phyloP scores from a whole-genome alignment of 805 yeast species.

The Ogataea trehaloabstinens region DNA sequence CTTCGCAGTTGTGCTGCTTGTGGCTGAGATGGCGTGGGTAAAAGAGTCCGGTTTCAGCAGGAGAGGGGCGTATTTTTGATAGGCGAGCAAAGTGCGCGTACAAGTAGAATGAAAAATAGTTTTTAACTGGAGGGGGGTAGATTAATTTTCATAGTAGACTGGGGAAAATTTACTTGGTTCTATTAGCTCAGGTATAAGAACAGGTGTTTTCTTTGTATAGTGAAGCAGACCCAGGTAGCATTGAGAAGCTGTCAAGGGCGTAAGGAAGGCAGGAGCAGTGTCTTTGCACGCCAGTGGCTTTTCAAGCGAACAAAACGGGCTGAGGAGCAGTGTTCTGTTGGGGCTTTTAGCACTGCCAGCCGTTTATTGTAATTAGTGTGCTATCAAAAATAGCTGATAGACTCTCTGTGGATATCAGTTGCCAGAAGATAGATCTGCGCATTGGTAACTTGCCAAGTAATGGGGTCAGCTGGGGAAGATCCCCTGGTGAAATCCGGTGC shows the following conservation, averaged over 20 bases:
- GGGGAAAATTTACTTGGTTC: neutral
- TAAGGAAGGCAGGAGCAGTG: neutral
- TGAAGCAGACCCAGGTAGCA: neutral
- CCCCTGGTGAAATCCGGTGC: conserved; percentile 6
- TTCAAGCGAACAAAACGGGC: neutral
- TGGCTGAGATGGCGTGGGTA: neutral
- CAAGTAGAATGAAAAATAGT: neutral
- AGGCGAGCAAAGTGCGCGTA: too few species aligned
- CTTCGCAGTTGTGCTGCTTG: too few species aligned
- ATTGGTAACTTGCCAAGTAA: too few species aligned
- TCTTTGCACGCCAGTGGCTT: neutral
- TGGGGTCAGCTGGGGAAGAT: conserved; percentile 2
- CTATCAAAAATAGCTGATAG: too few species aligned
- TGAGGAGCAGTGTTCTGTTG: neutral
- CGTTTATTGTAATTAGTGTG: too few species aligned
- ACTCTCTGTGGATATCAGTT: too few species aligned
- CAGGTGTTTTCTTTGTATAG: too few species aligned
- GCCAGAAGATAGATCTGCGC: too few species aligned
- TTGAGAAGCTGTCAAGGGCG: neutral
- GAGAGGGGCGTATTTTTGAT: too few species aligned
- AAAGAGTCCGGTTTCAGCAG: too few species aligned
- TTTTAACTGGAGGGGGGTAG: neutral
- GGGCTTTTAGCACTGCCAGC: too few species aligned
- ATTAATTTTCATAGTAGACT: too few species aligned
- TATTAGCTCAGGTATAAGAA: neutral